Evolutionary conservation across 192 early-diverging fungal species (phyloP), one percentile per base, ranked within the genome.

Genomic region (Pilobolus umbonatus): DNA sequence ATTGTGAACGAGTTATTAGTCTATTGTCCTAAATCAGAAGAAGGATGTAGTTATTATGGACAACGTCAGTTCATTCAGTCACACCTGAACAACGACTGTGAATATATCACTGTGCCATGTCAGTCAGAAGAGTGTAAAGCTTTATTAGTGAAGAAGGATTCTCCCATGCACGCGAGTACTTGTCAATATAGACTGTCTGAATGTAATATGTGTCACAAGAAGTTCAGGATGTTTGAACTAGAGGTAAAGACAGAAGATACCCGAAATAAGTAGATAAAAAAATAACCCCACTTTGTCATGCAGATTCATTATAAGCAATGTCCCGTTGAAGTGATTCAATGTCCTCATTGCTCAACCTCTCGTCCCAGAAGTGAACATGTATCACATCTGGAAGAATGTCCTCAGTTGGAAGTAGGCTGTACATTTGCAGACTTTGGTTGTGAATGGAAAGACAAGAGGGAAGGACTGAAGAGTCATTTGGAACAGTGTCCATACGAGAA

Each of bases 1-100:
- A 80, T 88, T 67, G 79, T 87, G 29, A 79, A 88, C 50, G 87
- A 88, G 43, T 75, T 88, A 0, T n/a, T 62, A 1, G 76, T 85
- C 0, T 73, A 75, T 34, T 88, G 87, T 56, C 75, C 79, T 0
- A 74, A 77, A 29, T 59, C 64, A 4, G 55, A 62, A 19, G 60
- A 68, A 29, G 87, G 85, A 12, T 88, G 87, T 57, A 43, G 38
- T 9, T 77, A 76, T 62, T 66, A 60, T 5, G 78, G 80, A 8
- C 85, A 87, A 50, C 70, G 87, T 25, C 81, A 82, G 39, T 66
- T 71, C 15, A 67, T 87, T 25, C 55, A 49, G 6, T 47, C 70
- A 11, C 87, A 88, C 67, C 46, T 85, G 19, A 67, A 65, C 24
- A 62, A 71, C 28, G 77, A 86, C 12, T 88, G 87, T 60, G 32